phyloP scores from a whole-genome alignment of 768 basidiomycete species.

The Tylopilus felleus region DNA sequence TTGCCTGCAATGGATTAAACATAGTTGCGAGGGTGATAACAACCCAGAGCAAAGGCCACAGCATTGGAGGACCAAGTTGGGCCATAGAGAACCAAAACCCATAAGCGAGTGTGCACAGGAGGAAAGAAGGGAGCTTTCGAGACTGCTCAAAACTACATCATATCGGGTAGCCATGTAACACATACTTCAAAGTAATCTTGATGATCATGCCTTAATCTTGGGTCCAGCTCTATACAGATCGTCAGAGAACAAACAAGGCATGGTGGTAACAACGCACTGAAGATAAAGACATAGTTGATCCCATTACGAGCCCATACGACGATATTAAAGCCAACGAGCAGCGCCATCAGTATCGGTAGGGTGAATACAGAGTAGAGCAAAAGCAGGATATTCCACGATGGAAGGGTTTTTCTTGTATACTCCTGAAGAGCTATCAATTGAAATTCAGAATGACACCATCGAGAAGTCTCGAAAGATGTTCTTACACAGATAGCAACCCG shows the following conservation, averaged over 20 bases:
- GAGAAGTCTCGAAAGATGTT: background rate
- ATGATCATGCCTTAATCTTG: constrained; percentile 69
- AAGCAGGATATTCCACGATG: constrained; percentile 70
- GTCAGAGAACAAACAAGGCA: constrained; percentile 1
- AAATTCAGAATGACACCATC: background rate
- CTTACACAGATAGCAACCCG: constrained; percentile 60
- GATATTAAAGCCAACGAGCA: constrained; percentile 83
- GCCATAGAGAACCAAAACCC: constrained; percentile 85
- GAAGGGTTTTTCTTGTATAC: constrained; percentile 50
- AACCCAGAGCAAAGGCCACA: constrained; percentile 85
- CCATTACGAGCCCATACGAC: constrained; percentile 68
- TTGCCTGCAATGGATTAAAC: constrained; percentile 72
- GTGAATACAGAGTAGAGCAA: constrained; percentile 74
- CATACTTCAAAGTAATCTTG: constrained; percentile 71
- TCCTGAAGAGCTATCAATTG: constrained; percentile 50
- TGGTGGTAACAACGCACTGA: constrained; percentile 46
- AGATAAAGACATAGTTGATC: constrained; percentile 94
- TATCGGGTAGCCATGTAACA: constrained; percentile 5
- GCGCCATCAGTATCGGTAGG: constrained; percentile 69
- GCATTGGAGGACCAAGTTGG: constrained; percentile 62
- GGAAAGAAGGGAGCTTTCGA: constrained; percentile 68
- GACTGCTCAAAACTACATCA: background rate
- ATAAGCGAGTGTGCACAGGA: constrained; percentile 71
- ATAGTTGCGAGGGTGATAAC: constrained; percentile 54
- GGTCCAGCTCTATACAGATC: constrained; percentile 55